Evolutionary conservation across 768 basidiomycete genomes (phyloP).

Genomic region (Exsudoporus frostii): DNA sequence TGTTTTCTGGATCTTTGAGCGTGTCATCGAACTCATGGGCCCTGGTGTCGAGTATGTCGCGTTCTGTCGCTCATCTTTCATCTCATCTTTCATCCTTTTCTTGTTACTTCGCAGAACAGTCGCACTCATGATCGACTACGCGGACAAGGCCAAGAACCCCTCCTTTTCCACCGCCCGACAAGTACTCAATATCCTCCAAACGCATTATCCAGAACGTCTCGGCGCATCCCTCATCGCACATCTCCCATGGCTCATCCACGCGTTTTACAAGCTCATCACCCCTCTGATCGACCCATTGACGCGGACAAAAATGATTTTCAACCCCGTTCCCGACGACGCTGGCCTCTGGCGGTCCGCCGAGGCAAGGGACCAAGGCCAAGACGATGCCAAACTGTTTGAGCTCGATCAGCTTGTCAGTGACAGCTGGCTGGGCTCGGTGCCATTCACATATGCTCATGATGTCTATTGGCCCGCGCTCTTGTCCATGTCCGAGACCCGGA

Average conservation of each 20-base stretch:
- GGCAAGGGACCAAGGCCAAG: conserved; percentile 16
- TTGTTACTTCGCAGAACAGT: conserved; percentile 47
- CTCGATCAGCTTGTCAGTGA: conserved; percentile 67
- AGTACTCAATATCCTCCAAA: conserved; percentile 65
- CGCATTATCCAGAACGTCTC: conserved; percentile 85
- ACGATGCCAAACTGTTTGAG: conserved; percentile 46
- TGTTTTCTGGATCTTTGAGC: conserved; percentile 75
- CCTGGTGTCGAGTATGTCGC: conserved; percentile 73
- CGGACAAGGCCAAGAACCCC: conserved; percentile 62
- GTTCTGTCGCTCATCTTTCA: background rate
- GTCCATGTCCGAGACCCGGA: conserved; percentile 49
- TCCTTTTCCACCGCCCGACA: conserved; percentile 37
- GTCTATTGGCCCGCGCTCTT: conserved; percentile 73
- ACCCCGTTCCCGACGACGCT: conserved; percentile 41
- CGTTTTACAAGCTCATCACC: conserved; percentile 74
- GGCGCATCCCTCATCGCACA: conserved; percentile 72
- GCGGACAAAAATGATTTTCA: conserved; percentile 70
- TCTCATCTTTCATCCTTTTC: background rate
- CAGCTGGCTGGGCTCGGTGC: conserved; percentile 63
- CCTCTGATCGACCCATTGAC: conserved; percentile 86
- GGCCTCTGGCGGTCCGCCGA: conserved; percentile 29
- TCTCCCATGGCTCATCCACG: conserved; percentile 72
- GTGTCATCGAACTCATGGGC: conserved; percentile 71
- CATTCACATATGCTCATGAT: conserved; percentile 72
- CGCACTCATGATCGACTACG: conserved; percentile 73